phyloP scores from a whole-genome alignment of 345 rosid species.

The Eucalyptus paniculata region DNA sequence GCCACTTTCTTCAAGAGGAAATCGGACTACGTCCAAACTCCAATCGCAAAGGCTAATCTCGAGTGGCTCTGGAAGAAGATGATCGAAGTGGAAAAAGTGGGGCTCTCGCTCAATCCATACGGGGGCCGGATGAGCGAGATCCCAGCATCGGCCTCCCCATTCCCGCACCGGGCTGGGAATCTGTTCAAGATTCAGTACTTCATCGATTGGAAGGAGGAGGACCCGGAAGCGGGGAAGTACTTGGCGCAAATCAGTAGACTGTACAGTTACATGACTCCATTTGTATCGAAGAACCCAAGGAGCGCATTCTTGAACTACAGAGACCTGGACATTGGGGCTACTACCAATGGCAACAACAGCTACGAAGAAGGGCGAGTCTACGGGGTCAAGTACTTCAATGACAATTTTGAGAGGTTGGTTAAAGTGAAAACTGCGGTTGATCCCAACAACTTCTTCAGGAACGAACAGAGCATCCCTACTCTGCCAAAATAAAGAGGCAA shows the following conservation, averaged over 20 bases:
- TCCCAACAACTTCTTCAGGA: conserved; percentile 22
- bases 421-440: conserved; percentile 16
- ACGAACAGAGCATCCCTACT: conserved; percentile 31
- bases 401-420: conserved; percentile 1
- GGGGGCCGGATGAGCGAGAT: conserved; percentile 44
- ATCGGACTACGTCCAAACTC: conserved; percentile 27
- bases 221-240: background rate
- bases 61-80: conserved; percentile 16
- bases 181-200: conserved; percentile 2
- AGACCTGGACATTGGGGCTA: conserved; percentile 6
- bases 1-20: conserved; percentile 17
- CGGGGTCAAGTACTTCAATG: background rate
- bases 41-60: conserved; percentile 6
- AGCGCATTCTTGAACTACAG: conserved; percentile 1
- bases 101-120: conserved; percentile 28
- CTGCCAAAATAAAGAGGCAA: background rate
- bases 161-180: conserved; percentile 27
- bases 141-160: conserved; percentile 14
- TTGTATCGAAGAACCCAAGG: conserved; percentile 17
- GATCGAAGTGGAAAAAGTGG: conserved; percentile 6
- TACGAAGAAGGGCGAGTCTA: conserved; percentile 1
- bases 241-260: conserved; percentile 14
- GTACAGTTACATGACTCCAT: conserved; percentile 14
- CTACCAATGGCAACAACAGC: background rate
- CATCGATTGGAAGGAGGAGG: conserved; percentile 13